Evolutionary conservation across 2,329 filamentous ascomycete species (phyloP), one percentile per base, ranked within the genome.

Genomic region (Xylaria polymorpha): DNA sequence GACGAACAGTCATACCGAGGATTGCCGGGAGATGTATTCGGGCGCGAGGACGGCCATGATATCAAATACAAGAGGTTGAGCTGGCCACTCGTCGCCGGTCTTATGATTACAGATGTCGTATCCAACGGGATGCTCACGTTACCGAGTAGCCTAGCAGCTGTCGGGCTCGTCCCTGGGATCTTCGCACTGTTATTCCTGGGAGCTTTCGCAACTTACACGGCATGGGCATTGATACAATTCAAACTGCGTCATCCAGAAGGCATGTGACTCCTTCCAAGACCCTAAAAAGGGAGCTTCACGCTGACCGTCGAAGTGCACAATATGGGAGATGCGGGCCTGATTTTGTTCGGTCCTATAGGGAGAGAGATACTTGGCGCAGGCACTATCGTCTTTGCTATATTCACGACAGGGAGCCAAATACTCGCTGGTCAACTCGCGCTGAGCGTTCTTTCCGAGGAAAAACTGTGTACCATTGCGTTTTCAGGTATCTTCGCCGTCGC

Each of bases 81-180:
- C 22, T 87, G 85, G 86, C 83, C 81, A 44, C 78, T 86, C 43
- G 85, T 86, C 4, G 81, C 85, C 3, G 77, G 85, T 5, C 78
- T 87, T 67, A 87, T 87, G 85, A 85, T 87, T 58, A 84, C 85
- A 15, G 86, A 87, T 75, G 87, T 87, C 65, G 84, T 87, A 1
- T 83, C 81, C 44, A 85, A 85, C 69, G 85, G 85, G 66, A 87
- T 87, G 82, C 81, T 87, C 8, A 85, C 83, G 5, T 78, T 87
- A 5, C 85, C 86, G 0, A 85, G 83, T 5, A 85, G 83, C 22
- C 77, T 86, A 4, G 85, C 85, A 0, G 82, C 83, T 2, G 84
- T 87, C 14, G 85, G 85, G 25, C 79, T 87, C 57, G 83, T 86
- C 1, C 85, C 85, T 0, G 85, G 85, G 6, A 75, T 86, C n/a